Percentiles rank a stretch among this genome's conserved stretches.
Evolutionary conservation across 345 rosid species (phyloP).

Genomic region (Erucastrum elatum): DNA sequence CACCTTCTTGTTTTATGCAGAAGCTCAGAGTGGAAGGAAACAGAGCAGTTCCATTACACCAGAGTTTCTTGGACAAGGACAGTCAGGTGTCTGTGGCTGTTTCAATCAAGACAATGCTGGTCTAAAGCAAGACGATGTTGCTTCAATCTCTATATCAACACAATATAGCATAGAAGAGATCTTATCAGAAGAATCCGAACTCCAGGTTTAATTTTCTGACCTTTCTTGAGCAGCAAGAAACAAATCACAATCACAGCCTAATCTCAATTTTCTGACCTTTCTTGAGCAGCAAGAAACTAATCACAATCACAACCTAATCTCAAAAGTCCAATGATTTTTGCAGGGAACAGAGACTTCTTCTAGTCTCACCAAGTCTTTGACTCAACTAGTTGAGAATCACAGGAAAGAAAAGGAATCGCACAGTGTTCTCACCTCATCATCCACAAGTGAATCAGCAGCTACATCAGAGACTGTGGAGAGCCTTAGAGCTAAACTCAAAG

Average conservation of each 20-base stretch:
- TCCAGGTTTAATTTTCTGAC: slow-evolving; percentile 23
- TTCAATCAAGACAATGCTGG: slow-evolving; percentile 5
- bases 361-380: slow-evolving; percentile 31
- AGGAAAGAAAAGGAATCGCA: slow-evolving; percentile 26
- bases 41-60: slow-evolving; percentile 13
- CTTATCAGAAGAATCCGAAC: slow-evolving; percentile 31
- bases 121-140: slow-evolving; percentile 13
- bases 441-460: slow-evolving; percentile 31
- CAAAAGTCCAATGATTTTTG: background rate
- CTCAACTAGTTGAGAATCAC: slow-evolving; percentile 34
- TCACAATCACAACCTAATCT: slow-evolving; percentile 1
- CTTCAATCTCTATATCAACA: slow-evolving; percentile 15
- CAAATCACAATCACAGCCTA: background rate
- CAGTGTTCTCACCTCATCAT: background rate
- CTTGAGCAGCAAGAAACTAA: background rate
- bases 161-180: slow-evolving; percentile 30
- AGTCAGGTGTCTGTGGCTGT: slow-evolving; percentile 27
- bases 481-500: slow-evolving; percentile 35
- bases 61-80: slow-evolving; percentile 20
- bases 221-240: slow-evolving; percentile 9
- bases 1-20: slow-evolving; percentile 13
- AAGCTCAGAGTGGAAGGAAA: slow-evolving; percentile 27
- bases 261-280: background rate
- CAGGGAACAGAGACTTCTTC: slow-evolving; percentile 32
- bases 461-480: slow-evolving; percentile 35